Evolutionary conservation across 2,329 filamentous ascomycete genomes (phyloP).

Genomic region (Chaetomiaceae sp.): DNA sequence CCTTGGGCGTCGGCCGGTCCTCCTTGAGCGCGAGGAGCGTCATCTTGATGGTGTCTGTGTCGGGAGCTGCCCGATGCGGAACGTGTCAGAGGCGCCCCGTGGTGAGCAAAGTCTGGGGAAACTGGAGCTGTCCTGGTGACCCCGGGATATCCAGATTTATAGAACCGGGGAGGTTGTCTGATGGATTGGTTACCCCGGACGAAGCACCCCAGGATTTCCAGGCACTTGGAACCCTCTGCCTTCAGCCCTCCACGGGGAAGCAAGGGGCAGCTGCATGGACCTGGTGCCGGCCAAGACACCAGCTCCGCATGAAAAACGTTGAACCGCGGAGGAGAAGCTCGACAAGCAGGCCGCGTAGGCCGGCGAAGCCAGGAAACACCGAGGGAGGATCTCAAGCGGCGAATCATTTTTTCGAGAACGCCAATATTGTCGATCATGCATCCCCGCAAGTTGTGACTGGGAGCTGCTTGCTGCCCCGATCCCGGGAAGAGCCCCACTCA

Average conservation of each 20-base stretch:
- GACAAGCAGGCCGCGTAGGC: not conserved
- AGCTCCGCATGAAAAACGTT: constrained; percentile 14
- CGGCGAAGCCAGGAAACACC: not conserved
- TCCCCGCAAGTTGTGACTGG: constrained; percentile 16
- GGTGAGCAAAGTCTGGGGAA: constrained; percentile 8
- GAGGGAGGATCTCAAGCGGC: not conserved
- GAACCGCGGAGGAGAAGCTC: constrained; percentile 8
- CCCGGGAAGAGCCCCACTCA: constrained; percentile 12
- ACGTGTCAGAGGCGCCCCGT: not conserved
- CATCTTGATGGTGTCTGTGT: constrained; percentile 25
- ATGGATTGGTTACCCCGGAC: constrained; percentile 5
- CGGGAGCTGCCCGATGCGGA: not conserved
- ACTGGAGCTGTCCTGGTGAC: not conserved
- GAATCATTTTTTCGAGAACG: constrained; percentile 14
- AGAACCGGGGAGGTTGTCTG: not conserved
- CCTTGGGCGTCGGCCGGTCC: constrained; percentile 53
- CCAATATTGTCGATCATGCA: constrained; percentile 6
- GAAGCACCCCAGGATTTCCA: not conserved
- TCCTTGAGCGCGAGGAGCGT: constrained; percentile 48
- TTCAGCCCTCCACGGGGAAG: constrained; percentile 16
- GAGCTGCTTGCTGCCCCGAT: not conserved
- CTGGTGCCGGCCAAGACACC: constrained; percentile 7
- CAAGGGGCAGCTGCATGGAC: not conserved
- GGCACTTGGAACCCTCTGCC: not conserved
- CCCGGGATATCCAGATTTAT: constrained; percentile 19